Evolutionary conservation across 257 asterid genomes (phyloP), one percentile per base, ranked within the genome.

Genomic region (Solanum megistacrolobum): DNA sequence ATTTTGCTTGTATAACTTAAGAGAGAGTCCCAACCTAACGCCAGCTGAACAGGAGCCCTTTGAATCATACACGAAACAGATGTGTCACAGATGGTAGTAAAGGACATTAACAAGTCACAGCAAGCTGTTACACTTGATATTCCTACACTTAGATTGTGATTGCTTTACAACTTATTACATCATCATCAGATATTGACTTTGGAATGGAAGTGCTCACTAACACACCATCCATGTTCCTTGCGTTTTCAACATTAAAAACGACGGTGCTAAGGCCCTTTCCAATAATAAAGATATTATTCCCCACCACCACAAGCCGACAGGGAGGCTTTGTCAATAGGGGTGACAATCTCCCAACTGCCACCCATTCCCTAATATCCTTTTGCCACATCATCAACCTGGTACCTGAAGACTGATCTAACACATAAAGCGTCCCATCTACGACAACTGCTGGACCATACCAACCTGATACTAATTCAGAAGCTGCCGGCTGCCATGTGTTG

Each of bases 391-490:
- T 93, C 93, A 96, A 71, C 88, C 92, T 93, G 68, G 93, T 87
- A 68, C 98, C 96, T 7, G 94, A 93, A 71, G 92, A 90, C 84
- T 93, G 98, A 89, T 93, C 95, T 94, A 96, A 73, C 82, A 93
- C 96, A 68, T 91, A 95, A 20, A 96, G 87, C 46, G 87, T 83
- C 12, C 90, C 93, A 13, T 90, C 94, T 71, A 94, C 88, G 58
- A 93, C 95, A 6, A 92, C 93, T 35, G 96, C 94, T 12, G 97
- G 98, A 14, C 99, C 98, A 9, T 86, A 91, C 99, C 99, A 96
- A 20, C 96, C 92, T 46, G 87, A 58, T 5, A 86, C 92, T 95
- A 94, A 55, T 84, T 93, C 96, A 32, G 91, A 90, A 88, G 89
- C 96, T 3, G 91, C 96, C 21, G 87, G 91, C 85, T 93, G 92